Conservation (phyloP, 257 asterid species). For the Solanum lignicaule region DNA sequence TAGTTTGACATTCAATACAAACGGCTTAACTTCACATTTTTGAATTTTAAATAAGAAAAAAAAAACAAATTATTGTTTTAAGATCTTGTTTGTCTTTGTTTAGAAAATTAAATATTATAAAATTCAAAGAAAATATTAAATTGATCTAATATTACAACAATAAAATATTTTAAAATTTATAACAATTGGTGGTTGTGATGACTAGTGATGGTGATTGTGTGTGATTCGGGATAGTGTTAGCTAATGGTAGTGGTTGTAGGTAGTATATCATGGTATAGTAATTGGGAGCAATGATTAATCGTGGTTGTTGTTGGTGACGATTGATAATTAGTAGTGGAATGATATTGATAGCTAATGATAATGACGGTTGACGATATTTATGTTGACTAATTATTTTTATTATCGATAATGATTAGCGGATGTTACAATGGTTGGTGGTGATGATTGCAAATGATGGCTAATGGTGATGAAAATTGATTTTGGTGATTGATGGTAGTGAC, state of each 20-base stretch:
- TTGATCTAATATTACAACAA: neutral
- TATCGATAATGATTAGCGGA: too few relatives aligned
- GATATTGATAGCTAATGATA: neutral
- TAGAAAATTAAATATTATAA: neutral
- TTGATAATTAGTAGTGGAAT: neutral
- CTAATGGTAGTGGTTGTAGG: neutral
- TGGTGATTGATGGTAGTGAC: neutral
- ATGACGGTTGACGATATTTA: neutral
- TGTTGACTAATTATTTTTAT: neutral
- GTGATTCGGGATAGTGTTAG: too few relatives aligned
- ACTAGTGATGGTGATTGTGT: neutral
- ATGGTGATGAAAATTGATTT: neutral
- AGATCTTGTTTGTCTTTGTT: neutral
- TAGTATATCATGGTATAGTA: neutral
- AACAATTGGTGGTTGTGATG: rapidly evolving
- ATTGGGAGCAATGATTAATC: neutral
- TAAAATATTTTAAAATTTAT: too few relatives aligned
- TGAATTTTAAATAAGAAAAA: neutral
- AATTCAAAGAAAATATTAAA: neutral
- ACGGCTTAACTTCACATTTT: neutral
- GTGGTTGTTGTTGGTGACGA: neutral
- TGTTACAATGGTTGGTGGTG: neutral
- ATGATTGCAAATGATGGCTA: neutral
- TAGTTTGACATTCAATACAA: neutral
- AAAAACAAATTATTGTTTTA: neutral